Conservation (phyloP, 495 filamentous ascomycete genomes). For the Polyplosphaeria fusca region DNA sequence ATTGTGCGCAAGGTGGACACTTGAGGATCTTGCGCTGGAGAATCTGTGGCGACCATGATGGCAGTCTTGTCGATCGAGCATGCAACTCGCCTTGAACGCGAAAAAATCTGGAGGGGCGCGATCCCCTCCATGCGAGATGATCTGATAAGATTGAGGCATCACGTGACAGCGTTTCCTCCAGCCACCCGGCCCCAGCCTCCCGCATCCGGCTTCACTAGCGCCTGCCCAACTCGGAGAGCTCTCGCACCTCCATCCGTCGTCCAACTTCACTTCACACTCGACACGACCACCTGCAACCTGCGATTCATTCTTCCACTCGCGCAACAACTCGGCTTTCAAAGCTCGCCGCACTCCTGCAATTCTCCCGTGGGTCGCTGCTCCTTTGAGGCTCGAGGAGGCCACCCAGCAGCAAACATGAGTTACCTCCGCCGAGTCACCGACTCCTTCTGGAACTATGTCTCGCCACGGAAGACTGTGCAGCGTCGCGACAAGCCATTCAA, state of each 20-base stretch:
- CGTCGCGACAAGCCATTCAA: constrained; percentile 31
- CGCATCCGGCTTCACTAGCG: no score
- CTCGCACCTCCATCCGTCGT: no score
- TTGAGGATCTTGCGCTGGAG: constrained; percentile 12
- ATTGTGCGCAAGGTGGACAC: constrained; percentile 67
- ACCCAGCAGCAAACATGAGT: constrained; percentile 5
- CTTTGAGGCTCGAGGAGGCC: no score
- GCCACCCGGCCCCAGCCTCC: no score
- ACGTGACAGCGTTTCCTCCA: neutral
- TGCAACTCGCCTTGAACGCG: neutral
- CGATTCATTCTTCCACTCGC: neutral
- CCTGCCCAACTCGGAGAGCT: neutral
- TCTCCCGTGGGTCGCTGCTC: no score
- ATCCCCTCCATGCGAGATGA: neutral
- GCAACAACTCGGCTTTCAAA: neutral
- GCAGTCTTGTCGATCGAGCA: neutral
- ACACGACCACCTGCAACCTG: no score
- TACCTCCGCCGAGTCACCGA: constrained; percentile 32
- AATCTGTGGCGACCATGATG: neutral
- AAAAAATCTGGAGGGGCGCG: neutral
- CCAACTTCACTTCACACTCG: neutral
- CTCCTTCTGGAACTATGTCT: constrained; percentile 36
- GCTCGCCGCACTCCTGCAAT: no score
- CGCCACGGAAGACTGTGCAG: constrained; percentile 34
- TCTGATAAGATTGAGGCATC: constrained; percentile 7